These are phyloP conservation scores for Exserohilum rostratum DNA, from an alignment of 2,329 filamentous ascomycete genomes.

Conservation along the genomic window DNA sequence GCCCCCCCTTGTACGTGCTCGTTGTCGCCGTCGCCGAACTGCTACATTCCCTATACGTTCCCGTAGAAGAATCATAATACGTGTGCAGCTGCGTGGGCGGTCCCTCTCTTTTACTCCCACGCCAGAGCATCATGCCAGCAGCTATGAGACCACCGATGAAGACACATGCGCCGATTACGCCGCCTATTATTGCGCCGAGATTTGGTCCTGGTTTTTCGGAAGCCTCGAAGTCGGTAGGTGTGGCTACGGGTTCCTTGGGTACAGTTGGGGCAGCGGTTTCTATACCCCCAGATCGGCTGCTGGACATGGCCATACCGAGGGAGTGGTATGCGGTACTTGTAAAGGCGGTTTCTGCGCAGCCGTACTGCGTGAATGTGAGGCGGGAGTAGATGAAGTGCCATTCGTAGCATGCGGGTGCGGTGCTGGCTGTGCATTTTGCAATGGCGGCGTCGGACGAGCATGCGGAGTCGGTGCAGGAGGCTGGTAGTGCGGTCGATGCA, in stretches of 20 bases:
- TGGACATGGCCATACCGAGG: constrained; percentile 3
- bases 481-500: constrained; percentile 27
- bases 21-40: too few species aligned
- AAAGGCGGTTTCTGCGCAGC: constrained; percentile 31
- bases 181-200: constrained; percentile 42
- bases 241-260: background rate
- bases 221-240: background rate
- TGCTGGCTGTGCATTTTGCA: constrained; percentile 37
- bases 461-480: constrained; percentile 32
- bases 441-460: constrained; percentile 35
- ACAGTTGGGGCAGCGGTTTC: constrained; percentile 13
- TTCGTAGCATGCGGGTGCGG: constrained; percentile 34
- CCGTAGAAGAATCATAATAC: too few species aligned
- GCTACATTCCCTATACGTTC: too few species aligned
- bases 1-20: background rate
- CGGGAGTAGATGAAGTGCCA: constrained; percentile 34
- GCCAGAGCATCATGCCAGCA: constrained; percentile 23
- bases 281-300: background rate
- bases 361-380: constrained; percentile 39
- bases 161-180: constrained; percentile 39
- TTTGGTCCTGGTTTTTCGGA: constrained; percentile 13
- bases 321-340: constrained; percentile 27
- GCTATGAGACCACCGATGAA: constrained; percentile 33
- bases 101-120: constrained; percentile 16
- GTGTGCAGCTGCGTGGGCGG: background rate